Evolutionary conservation across 768 basidiomycete genomes (phyloP), one percentile per base, ranked within the genome.

Genomic region (Gyrodon lividus): DNA sequence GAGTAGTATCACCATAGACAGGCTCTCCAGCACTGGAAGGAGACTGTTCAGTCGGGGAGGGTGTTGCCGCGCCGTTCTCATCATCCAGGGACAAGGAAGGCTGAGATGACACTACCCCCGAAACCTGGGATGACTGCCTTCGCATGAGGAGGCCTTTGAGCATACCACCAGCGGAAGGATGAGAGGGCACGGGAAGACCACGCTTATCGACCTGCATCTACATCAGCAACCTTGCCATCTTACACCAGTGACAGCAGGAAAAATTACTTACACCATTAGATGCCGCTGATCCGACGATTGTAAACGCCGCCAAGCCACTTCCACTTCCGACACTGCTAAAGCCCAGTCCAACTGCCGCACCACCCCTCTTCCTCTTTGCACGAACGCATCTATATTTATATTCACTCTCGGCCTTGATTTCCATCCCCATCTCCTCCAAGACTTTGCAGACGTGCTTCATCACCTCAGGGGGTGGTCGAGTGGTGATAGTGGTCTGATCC

Each of bases 311-410:
- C 54, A 89, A 74, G 17, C 80, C 80, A 60, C 68, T 71, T 2
- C 65, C 69, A 37, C 59, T 48, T 50, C 63, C 74, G 57, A 67
- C 65, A 26, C 70, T 63, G 55, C 74, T 71, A 51, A 78, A 67
- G 60, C 77, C 65, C 58, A 79, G 60, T 13, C 76, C 77, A 39
- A 77, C 74, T 54, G 59, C 62, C 13, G 56, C 63, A 5, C 74
- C 72, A 3, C 76, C 71, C 74, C 84, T 91, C 69, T 77, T 80
- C 67, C 77, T 79, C 78, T 94, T 92, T 35, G 77, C 75, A 20
- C 95, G 77, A 26, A 93, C 77, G 66, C 95, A 97, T 54, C 90
- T 76, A 63, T 87, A 87, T 75, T 92, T 95, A 74, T 81, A 98
- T 64, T 97, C 92, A 57, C 84, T 87, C 72, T 99, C 97, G 28